Conservation (phyloP, 257 asterid genomes). For the Striga asiatica region DNA sequence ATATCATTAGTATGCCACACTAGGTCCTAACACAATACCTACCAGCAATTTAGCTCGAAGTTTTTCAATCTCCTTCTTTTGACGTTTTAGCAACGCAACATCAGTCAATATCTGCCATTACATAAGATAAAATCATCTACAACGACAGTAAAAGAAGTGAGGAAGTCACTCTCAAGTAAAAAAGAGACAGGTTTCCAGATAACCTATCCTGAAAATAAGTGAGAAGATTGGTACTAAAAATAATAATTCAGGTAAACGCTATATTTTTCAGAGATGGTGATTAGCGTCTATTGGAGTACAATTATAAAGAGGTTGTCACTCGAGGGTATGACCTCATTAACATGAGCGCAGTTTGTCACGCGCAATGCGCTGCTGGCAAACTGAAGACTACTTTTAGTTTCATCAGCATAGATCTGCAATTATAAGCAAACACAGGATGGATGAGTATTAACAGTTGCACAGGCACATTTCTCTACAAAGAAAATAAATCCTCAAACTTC, state of each 20-base stretch:
- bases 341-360: constrained; percentile 90
- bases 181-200: constrained; percentile 4
- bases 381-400: constrained; percentile 97
- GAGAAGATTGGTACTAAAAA: constrained; percentile 2
- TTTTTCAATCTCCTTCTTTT: constrained; percentile 91
- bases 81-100: constrained; percentile 96
- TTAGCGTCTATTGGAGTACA: constrained; percentile 8
- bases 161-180: not conserved
- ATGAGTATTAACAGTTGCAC: not conserved
- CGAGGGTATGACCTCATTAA: constrained; percentile 68
- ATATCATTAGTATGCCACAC: no score
- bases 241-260: constrained; percentile 1
- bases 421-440: constrained; percentile 6
- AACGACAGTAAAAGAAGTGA: not conserved
- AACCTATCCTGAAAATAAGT: not conserved
- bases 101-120: constrained; percentile 75
- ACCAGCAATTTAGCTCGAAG: constrained; percentile 90
- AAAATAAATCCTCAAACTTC: not conserved
- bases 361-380: constrained; percentile 97
- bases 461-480: constrained; percentile 1
- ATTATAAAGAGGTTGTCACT: constrained; percentile 13
- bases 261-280: constrained; percentile 7
- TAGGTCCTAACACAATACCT: constrained; percentile 11
- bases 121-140: constrained; percentile 11
- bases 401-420: constrained; percentile 88